Conservation (phyloP, 176 grass and related monocot species). For the Triticum monococcum region DNA sequence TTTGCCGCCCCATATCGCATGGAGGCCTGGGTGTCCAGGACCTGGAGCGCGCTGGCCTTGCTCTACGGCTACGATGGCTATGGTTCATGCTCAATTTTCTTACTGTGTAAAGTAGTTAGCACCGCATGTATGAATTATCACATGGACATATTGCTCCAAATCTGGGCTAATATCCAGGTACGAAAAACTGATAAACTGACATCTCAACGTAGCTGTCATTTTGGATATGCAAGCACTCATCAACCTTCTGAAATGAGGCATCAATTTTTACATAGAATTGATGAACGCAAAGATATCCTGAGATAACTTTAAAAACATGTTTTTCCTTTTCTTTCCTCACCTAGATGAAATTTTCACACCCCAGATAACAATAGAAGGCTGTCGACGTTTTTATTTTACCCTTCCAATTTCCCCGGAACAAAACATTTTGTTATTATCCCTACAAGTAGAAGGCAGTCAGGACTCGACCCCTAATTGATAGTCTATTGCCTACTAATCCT, state of each 20-base stretch:
- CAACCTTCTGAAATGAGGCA: neutral
- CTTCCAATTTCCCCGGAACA: too few species aligned
- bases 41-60: too few species aligned
- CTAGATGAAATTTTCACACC: too few species aligned
- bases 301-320: too few species aligned
- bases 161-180: neutral
- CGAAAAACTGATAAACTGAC: neutral
- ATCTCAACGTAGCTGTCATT: neutral
- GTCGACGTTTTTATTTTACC: too few species aligned
- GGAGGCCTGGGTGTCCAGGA: too few species aligned
- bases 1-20: too few species aligned
- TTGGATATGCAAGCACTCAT: neutral
- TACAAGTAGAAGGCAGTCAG: too few species aligned
- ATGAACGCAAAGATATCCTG: neutral
- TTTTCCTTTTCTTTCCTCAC: too few species aligned
- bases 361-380: too few species aligned
- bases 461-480: neutral
- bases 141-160: neutral
- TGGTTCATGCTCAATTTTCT: neutral
- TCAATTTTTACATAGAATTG: conserved; percentile 12
- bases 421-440: too few species aligned
- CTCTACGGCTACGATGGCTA: too few species aligned
- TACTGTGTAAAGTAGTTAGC: neutral
- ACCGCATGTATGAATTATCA: conserved; percentile 8
- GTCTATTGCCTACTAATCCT: neutral